These are phyloP conservation scores for Vigna nakashimae DNA, from an alignment of 306 rosid species.

Conservation along the genomic window DNA sequence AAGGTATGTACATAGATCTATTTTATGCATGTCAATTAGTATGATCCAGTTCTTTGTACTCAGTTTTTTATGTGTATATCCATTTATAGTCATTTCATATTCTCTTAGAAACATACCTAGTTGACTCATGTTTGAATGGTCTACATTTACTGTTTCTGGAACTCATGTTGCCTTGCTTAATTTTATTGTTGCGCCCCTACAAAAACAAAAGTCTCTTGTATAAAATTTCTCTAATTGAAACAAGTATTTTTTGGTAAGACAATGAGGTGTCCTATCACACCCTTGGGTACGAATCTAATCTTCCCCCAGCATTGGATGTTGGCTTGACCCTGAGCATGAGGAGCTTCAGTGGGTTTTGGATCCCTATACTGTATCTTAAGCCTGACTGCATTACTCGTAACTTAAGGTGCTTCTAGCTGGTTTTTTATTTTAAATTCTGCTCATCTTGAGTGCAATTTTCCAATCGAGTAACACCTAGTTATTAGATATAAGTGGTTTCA, in stretches of 20 bases:
- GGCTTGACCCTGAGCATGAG: constrained; percentile 4
- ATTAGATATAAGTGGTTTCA: not conserved
- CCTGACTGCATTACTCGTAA: not conserved
- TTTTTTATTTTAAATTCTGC: not conserved
- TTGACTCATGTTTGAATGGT: not conserved
- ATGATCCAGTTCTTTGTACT: constrained; percentile 6
- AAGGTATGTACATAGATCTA: not conserved
- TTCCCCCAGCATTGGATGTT: not conserved
- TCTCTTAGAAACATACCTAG: not conserved
- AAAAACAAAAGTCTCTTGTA: not conserved
- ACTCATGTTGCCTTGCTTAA: not conserved
- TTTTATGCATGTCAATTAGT: constrained; percentile 4
- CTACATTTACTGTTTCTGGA: not conserved
- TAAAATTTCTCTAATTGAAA: not conserved
- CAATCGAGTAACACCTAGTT: not conserved
- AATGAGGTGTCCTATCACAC: not conserved
- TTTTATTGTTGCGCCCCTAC: not conserved
- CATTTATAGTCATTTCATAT: not conserved
- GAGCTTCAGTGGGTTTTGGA: not conserved
- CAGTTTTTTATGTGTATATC: constrained; percentile 3
- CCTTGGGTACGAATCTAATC: not conserved
- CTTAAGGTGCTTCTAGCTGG: not conserved
- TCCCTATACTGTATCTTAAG: not conserved
- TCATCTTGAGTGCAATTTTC: not conserved
- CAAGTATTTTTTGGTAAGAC: not conserved